These are phyloP conservation scores for Erucastrum elatum DNA, from an alignment of 345 rosid species.

Conservation along the genomic window DNA sequence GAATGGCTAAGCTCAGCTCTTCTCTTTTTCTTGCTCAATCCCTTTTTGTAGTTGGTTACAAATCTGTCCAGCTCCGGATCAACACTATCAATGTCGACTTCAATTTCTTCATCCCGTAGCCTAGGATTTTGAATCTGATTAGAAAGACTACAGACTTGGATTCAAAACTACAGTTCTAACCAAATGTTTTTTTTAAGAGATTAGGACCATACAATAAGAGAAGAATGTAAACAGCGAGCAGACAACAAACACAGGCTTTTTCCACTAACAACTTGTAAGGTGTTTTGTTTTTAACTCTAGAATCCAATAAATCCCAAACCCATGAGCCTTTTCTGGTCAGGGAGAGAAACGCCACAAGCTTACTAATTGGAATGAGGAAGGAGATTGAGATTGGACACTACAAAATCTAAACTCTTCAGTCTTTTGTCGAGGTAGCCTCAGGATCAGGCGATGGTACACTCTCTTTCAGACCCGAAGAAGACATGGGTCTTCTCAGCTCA, in stretches of 20 bases:
- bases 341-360: neutral
- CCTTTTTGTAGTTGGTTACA: too few relatives aligned
- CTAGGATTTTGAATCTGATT: conserved; percentile 3
- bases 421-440: conserved; percentile 25
- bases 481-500: conserved; percentile 52
- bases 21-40: too few relatives aligned
- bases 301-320: conserved; percentile 12
- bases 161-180: conserved; percentile 1
- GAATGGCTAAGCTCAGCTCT: too few relatives aligned
- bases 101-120: too few relatives aligned
- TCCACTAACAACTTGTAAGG: neutral
- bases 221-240: conserved; percentile 3
- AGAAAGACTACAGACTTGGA: conserved; percentile 7
- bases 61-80: too few relatives aligned
- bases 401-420: conserved; percentile 26
- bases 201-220: conserved; percentile 17
- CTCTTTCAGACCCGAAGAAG: conserved; percentile 58
- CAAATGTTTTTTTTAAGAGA: conserved; percentile 12
- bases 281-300: conserved; percentile 16
- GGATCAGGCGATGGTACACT: conserved; percentile 12
- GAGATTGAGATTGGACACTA: conserved; percentile 18
- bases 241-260: neutral
- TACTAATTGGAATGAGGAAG: neutral
- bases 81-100: too few relatives aligned
- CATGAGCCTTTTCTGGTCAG: neutral